Base-by-base conservation (phyloP, 208 protist genomes). In the Sergeia podlipaevii region DNA sequence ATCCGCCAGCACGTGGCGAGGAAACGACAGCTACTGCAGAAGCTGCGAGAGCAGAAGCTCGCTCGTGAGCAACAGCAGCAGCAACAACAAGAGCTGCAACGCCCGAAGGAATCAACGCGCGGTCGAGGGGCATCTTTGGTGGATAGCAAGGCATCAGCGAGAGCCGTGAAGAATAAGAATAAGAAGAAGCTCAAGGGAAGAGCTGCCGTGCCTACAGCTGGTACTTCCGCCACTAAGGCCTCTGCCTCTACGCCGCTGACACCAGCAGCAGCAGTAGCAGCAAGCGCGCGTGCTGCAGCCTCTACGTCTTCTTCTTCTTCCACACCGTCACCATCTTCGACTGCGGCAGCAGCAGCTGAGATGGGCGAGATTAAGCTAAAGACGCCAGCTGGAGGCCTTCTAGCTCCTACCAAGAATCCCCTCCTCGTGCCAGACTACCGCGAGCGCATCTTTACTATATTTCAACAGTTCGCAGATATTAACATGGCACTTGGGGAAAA, bases 381-480 rank as follows among this genome's bases (percentile, higher is more conserved):
- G 18, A 47, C n/a, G 42, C 11, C 42, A n/a, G 11, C 34, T n/a
- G 15, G 13, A 15, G 13, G 11, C 34, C 34, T 15, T 39, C 34
- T 39, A 15, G 34, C 34, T 39, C 34, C 13, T n/a, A n/a, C n/a
- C 6, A 6, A 8, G 5, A 74, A 58, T 41, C 64, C 70, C 3
- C 61, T 77, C 48, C 72, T 76, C 52, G 79, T 65, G 39, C 85
- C 85, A 0, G 85, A 93, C 56, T 68, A 93, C 66, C 75, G 85
- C 21, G 85, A 93, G 65, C 74, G 62, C 6, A 71, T 93, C 1
- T 42, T 93, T 21, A 51, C 65, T 24, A 78, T 93, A 18, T 93
- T 93, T 47, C 62, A 93, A 59, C 75, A 80, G 21, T 65, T 93
- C 26, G 74, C 78, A 4, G 71, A 90, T 51, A 83, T 93, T 32